Base-by-base conservation (phyloP, 345 rosid genomes). In the Eucalyptus cloeziana region DNA sequence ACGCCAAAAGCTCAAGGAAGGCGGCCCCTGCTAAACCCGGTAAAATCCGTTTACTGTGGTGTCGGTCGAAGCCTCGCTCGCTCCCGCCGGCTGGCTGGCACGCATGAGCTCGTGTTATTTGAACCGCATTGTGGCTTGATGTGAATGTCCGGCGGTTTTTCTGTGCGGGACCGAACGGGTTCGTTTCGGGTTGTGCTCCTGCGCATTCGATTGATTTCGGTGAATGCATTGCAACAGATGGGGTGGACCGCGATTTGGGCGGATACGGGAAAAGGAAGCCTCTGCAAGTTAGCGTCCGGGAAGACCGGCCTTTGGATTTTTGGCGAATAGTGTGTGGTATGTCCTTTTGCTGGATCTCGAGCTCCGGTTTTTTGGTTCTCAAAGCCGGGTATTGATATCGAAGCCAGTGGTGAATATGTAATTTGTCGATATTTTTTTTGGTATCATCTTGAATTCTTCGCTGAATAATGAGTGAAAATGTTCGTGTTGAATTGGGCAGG, bases 301-400 rank as follows among this genome's bases (percentile, higher is more conserved):
- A 87, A 51, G 92, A 91, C 60, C 93, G 91, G 64, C 94, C 95
- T 3, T 92, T 91, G 43, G 92, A 91, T 64, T 88, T 91, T 86
- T 88, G 91, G 76, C 94, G 93, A 56, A 51, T 92, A 64, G 89
- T 94, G 49, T 93, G 80, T 50, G 94, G 96, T 94, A 93, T 50
- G 86, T 17, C 8, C 81, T 71, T 10, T 10, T 37, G 45, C 45
- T 37, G 81, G 45, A 71, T 33, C 81, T 71, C 43, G 81, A 71
- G 81, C 40, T 71, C 45, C 12, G 45, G 45, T 19, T 43, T 67
- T 67, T 67, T 3, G 6, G 40, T 67, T 67, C 79, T 31, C 40
- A 31, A 49, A 49, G 79, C 21, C 5, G 76, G 19, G 76, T 31
- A 33, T 71, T 33, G 44, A 33, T 16, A 5, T 5, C 13, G 37